Percentiles rank a stretch among this genome's conserved stretches.
phyloP scores from a whole-genome alignment of 2,329 filamentous ascomycete genomes.

The Fusarium sambucinum region DNA sequence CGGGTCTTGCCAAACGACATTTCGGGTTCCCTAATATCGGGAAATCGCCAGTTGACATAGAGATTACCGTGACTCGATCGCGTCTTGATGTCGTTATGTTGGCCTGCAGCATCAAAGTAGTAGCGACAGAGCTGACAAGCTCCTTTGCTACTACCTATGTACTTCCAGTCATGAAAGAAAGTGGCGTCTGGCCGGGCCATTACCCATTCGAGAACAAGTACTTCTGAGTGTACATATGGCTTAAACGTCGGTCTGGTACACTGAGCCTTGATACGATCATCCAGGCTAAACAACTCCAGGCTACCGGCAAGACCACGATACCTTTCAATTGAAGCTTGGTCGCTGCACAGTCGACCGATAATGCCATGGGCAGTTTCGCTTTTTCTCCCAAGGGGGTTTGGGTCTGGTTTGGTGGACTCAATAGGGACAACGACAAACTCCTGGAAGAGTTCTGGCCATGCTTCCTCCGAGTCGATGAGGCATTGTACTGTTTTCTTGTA shows the following conservation, averaged over 20 bases:
- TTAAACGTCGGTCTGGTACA: conserved; percentile 29
- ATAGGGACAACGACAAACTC: conserved; percentile 48
- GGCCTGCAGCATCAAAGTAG: conserved; percentile 50
- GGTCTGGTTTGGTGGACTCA: conserved; percentile 39
- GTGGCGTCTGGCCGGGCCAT: conserved; percentile 19
- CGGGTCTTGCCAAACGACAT: background rate
- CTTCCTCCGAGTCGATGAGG: conserved; percentile 35
- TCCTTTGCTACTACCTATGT: conserved; percentile 58
- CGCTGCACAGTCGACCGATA: conserved; percentile 40
- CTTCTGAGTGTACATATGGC: conserved; percentile 54
- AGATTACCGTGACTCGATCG: conserved; percentile 54
- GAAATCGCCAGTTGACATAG: conserved; percentile 55
- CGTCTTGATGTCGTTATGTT: conserved; percentile 42
- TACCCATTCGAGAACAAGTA: conserved; percentile 49
- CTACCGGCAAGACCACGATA: conserved; percentile 27
- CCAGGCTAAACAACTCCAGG: conserved; percentile 44
- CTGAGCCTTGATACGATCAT: conserved; percentile 40
- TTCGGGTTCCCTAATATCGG: conserved; percentile 48
- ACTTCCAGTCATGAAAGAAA: conserved; percentile 52
- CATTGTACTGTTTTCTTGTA: conserved; percentile 36
- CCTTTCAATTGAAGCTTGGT: background rate
- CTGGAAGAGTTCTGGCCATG: conserved; percentile 51
- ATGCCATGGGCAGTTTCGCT: conserved; percentile 38
- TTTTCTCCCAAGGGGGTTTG: conserved; percentile 38
- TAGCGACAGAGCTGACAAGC: conserved; percentile 55